Percentiles rank a stretch among this genome's conserved stretches.
These are phyloP conservation scores for Sclerotiophoma versabilis DNA, from an alignment of 2,329 filamentous ascomycete genomes.

Conservation along the genomic window DNA sequence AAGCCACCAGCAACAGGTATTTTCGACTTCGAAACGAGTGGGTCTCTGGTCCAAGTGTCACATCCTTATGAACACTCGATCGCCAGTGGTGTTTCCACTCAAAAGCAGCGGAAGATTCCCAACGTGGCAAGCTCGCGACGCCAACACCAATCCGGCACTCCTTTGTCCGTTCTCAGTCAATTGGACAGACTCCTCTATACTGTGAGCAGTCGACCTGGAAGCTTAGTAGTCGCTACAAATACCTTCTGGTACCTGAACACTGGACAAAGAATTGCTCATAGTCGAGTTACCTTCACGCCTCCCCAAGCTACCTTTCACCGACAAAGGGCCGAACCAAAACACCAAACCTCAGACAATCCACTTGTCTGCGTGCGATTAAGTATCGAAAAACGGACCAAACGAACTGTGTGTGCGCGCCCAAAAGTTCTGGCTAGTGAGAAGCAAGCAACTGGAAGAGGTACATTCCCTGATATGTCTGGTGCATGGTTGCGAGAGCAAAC, in stretches of 20 bases:
- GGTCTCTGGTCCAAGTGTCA: conserved; percentile 16
- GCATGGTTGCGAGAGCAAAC: conserved; percentile 48
- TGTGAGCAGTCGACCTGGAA: conserved; percentile 46
- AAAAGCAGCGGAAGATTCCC: conserved; percentile 46
- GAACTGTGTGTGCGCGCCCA: conserved; percentile 36
- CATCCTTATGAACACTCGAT: conserved; percentile 26
- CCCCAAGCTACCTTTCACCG: conserved; percentile 35
- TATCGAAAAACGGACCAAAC: conserved; percentile 29
- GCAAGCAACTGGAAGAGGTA: conserved; percentile 45
- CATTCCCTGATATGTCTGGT: conserved; percentile 42
- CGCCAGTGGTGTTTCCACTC: conserved; percentile 29
- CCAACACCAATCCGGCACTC: conserved; percentile 48
- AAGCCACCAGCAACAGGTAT: conserved; percentile 34
- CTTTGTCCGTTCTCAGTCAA: conserved; percentile 52
- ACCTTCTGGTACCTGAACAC: conserved; percentile 42
- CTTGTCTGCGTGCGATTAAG: conserved; percentile 34
- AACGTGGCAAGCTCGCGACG: conserved; percentile 43
- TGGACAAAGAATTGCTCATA: conserved; percentile 48
- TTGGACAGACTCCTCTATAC: conserved; percentile 40
- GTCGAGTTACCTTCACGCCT: conserved; percentile 43
- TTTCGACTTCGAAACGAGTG: conserved; percentile 34
- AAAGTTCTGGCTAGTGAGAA: conserved; percentile 36
- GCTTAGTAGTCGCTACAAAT: conserved; percentile 49
- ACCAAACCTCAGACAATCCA: conserved; percentile 45
- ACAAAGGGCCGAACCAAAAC: conserved; percentile 45